Evolutionary conservation across 164 flowering plant genomes (phyloP).

Genomic region (Vitis labrusca): DNA sequence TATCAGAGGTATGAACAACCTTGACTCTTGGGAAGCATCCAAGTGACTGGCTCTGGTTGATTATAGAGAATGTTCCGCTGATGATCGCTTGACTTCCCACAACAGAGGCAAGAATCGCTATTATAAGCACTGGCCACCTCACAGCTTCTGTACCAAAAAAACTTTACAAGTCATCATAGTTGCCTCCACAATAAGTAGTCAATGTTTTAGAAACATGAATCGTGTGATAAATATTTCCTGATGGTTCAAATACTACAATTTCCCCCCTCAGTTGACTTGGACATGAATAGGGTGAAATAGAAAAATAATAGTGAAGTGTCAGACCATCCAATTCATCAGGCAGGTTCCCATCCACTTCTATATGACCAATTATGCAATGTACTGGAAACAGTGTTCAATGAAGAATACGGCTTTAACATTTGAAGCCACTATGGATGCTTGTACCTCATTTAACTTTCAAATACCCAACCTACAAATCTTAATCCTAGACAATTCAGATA

Average conservation of each 20-base stretch:
- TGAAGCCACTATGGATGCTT: not conserved
- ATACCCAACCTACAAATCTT: too few relatives aligned
- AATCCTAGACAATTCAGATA: too few relatives aligned
- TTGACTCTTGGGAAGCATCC: conserved; percentile 95
- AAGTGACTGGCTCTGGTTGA: conserved; percentile 94
- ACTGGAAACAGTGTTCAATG: too few relatives aligned
- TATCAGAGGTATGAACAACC: conserved; percentile 87
- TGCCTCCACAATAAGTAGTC: too few relatives aligned
- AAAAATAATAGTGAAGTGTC: not conserved
- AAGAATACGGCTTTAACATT: not conserved
- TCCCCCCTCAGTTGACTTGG: not conserved
- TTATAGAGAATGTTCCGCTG: conserved; percentile 97
- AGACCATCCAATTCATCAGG: too few relatives aligned
- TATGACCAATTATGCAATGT: not conserved
- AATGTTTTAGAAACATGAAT: not conserved
- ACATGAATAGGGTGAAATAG: not conserved
- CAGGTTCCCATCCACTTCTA: too few relatives aligned
- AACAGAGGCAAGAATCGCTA: conserved; percentile 94
- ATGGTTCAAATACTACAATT: not conserved
- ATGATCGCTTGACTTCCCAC: conserved; percentile 98
- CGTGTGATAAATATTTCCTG: not conserved
- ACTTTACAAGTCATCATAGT: not conserved
- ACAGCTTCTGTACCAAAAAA: conserved; percentile 50
- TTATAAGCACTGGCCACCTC: conserved; percentile 76
- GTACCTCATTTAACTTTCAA: too few relatives aligned